Conservation (phyloP, 768 basidiomycete species). For the Tulasnella sp. region DNA sequence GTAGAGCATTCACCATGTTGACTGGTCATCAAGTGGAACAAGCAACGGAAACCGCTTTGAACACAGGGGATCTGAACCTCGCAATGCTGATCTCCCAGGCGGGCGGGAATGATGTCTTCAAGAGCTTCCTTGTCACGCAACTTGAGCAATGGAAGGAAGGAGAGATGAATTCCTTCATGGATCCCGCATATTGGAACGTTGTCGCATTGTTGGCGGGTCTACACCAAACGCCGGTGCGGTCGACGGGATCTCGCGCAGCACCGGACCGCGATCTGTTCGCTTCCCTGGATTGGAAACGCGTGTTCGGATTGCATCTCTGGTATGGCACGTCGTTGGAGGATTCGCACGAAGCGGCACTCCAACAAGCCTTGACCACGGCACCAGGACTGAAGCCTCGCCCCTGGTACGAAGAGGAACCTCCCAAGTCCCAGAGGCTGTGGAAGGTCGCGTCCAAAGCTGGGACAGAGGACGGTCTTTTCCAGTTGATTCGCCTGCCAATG, state of each 20-base stretch:
- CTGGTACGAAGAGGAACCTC: conserved; percentile 37
- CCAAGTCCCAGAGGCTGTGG: neutral
- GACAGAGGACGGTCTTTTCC: conserved; percentile 57
- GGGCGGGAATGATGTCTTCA: conserved; percentile 63
- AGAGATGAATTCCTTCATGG: conserved; percentile 55
- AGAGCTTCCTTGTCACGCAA: conserved; percentile 61
- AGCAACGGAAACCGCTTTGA: conserved; percentile 63
- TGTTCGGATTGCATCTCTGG: conserved; percentile 86
- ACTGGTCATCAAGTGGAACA: conserved; percentile 82
- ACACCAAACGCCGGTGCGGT: conserved; percentile 42
- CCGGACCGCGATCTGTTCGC: conserved; percentile 46
- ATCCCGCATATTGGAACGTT: conserved; percentile 56
- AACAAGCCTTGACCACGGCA: conserved; percentile 34
- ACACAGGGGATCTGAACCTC: conserved; percentile 68
- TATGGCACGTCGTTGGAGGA: conserved; percentile 52
- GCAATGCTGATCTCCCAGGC: conserved; percentile 84
- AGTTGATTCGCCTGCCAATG: conserved; percentile 64
- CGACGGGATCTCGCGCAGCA: conserved; percentile 39
- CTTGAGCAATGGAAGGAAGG: conserved; percentile 75
- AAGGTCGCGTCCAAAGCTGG: neutral
- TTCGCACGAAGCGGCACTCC: conserved; percentile 56
- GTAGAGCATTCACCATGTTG: conserved; percentile 60
- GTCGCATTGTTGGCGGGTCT: conserved; percentile 80
- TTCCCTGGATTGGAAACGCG: conserved; percentile 85
- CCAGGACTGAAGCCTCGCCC: conserved; percentile 28